Conservation (phyloP, 805 yeast species). For the Brettanomyces bruxellensis region DNA sequence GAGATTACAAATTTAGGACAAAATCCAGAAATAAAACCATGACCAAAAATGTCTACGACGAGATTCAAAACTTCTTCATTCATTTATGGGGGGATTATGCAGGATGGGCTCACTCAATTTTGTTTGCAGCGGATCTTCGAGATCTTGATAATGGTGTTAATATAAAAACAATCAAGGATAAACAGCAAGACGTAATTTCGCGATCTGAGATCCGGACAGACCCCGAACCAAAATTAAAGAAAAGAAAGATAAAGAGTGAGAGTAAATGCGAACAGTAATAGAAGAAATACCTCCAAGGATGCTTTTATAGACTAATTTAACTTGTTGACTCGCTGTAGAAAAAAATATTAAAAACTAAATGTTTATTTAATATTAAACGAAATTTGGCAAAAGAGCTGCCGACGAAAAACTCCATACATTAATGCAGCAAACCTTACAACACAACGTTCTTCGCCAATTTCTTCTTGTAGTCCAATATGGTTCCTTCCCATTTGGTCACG, state of each 20-base stretch:
- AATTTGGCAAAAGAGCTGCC: neutral
- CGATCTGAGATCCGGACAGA: neutral
- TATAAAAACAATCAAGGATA: conserved; percentile 5
- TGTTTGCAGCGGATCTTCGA: conserved; percentile 73
- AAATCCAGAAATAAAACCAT: conserved; percentile 29
- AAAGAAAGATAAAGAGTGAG: neutral
- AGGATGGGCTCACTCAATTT: conserved; percentile 98
- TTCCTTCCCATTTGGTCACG: conserved; percentile 94
- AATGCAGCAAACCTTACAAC: conserved; percentile 29
- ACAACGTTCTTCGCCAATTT: conserved; percentile 88
- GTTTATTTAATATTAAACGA: neutral
- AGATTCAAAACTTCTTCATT: conserved; percentile 38
- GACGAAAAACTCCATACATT: neutral
- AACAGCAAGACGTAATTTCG: neutral
- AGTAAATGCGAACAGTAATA: neutral
- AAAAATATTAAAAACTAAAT: neutral
- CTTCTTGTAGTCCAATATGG: conserved; percentile 86
- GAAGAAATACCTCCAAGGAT: too few relatives aligned
- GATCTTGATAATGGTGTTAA: conserved; percentile 66
- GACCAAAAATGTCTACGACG: conserved; percentile 42
- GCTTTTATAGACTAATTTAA: neutral
- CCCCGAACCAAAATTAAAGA: too few relatives aligned
- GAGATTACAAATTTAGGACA: conserved; percentile 59
- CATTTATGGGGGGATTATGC: conserved; percentile 76
- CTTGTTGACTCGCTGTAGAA: conserved; percentile 2